phyloP scores from a whole-genome alignment of 1,139 yeast species.

The Pichia sp. region DNA sequence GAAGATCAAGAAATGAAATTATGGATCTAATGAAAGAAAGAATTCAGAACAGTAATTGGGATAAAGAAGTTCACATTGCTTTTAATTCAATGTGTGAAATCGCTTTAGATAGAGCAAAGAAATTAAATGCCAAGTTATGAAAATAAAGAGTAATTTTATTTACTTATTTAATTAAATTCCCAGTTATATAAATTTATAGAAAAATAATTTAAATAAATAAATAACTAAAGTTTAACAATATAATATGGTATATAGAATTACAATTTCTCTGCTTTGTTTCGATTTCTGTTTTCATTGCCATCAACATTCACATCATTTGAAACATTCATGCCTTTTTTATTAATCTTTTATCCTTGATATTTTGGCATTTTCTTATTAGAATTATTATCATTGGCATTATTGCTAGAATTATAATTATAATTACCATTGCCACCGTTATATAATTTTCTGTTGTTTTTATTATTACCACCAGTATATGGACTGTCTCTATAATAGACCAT shows the following conservation, averaged over 20 bases:
- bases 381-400: background rate
- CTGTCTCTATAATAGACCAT: no score
- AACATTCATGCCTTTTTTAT: background rate
- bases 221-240: no score
- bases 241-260: no score
- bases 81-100: conserved; percentile 86
- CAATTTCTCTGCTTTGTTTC: no score
- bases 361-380: conserved; percentile 3
- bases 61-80: conserved; percentile 56
- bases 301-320: background rate
- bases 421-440: background rate
- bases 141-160: background rate
- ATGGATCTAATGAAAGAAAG: conserved; percentile 61
- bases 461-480: background rate
- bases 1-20: conserved; percentile 59
- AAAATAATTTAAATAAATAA: background rate
- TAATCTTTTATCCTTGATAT: no score
- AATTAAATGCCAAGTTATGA: conserved; percentile 35
- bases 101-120: conserved; percentile 68
- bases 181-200: no score
- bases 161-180: background rate
- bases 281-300: no score
- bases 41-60: conserved; percentile 48
- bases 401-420: background rate
- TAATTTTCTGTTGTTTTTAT: background rate